Percentiles rank a stretch among this genome's conserved stretches.
These are phyloP conservation scores for Capronia epimyces DNA, from an alignment of 2,329 filamentous ascomycete species.

Conservation along the genomic window DNA sequence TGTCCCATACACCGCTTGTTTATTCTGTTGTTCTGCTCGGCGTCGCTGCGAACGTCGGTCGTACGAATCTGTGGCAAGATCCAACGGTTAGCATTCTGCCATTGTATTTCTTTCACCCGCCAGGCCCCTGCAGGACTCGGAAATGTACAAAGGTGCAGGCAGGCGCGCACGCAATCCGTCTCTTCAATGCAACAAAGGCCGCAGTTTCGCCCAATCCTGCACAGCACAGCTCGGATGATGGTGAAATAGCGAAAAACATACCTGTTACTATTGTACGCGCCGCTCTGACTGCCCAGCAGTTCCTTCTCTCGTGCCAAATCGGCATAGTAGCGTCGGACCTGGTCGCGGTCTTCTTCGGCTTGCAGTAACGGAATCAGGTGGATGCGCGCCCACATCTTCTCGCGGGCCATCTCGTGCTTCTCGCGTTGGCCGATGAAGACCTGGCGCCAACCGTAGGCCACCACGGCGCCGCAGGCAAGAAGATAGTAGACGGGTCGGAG, in stretches of 20 bases:
- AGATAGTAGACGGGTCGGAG: slow-evolving; percentile 80
- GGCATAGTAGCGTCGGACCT: slow-evolving; percentile 78
- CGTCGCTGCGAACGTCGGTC: slow-evolving; percentile 70
- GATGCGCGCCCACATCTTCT: slow-evolving; percentile 98
- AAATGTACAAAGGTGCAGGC: too few species aligned
- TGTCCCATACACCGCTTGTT: slow-evolving; percentile 8
- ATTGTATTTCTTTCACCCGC: slow-evolving; percentile 1
- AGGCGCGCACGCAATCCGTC: too few species aligned
- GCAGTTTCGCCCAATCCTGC: too few species aligned
- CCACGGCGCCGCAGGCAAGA: slow-evolving; percentile 67
- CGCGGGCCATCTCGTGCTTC: slow-evolving; percentile 85
- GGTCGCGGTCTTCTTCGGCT: slow-evolving; percentile 93
- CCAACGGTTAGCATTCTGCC: background rate
- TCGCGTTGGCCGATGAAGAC: slow-evolving; percentile 77
- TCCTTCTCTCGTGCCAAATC: slow-evolving; percentile 87
- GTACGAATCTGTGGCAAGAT: slow-evolving; percentile 59
- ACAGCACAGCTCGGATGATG: background rate
- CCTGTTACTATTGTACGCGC: slow-evolving; percentile 84
- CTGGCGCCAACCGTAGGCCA: slow-evolving; percentile 88
- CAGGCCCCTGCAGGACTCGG: too few species aligned
- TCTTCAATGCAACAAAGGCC: too few species aligned
- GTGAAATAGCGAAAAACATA: slow-evolving; percentile 50
- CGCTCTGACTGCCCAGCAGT: slow-evolving; percentile 74
- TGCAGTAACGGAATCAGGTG: slow-evolving; percentile 89
- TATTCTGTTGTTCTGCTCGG: slow-evolving; percentile 61